These are phyloP conservation scores for Zasmidium cellare DNA, from an alignment of 2,329 filamentous ascomycete genomes.

Conservation along the genomic window DNA sequence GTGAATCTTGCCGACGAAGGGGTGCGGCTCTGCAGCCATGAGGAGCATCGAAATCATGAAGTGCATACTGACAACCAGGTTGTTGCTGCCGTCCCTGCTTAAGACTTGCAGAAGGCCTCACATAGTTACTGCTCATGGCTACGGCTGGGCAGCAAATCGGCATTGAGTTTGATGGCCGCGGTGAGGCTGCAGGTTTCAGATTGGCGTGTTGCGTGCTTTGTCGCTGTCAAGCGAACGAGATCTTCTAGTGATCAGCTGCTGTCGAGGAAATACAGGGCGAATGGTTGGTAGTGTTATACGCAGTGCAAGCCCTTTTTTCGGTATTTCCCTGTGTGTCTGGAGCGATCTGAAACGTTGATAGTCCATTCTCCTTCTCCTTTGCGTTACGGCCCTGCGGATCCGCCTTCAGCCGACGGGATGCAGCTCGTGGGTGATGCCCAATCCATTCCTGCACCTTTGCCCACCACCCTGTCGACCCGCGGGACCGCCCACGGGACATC, in stretches of 20 bases:
- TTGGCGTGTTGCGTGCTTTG: background rate
- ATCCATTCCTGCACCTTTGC: background rate
- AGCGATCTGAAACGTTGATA: background rate
- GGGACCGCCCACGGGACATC: background rate
- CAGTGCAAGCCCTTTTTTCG: background rate
- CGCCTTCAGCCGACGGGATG: background rate
- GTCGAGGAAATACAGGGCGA: background rate
- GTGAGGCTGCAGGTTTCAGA: background rate
- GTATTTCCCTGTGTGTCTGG: background rate
- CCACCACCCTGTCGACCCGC: background rate
- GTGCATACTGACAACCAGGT: background rate
- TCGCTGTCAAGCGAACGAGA: background rate
- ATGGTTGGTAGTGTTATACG: background rate
- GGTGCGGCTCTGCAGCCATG: background rate
- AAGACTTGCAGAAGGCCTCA: background rate
- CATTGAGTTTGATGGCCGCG: background rate
- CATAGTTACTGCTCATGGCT: background rate
- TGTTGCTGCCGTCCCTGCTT: background rate
- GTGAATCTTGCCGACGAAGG: background rate
- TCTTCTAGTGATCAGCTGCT: background rate
- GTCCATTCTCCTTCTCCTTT: background rate
- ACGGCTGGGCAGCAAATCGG: background rate
- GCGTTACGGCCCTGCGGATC: background rate
- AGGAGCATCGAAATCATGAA: background rate
- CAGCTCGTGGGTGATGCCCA: background rate